A percentile compares a stretch with the other conserved stretches of the same genome.
Conservation (phyloP, 2,329 filamentous ascomycete species). For the Pseudocercospora macadamiae region DNA sequence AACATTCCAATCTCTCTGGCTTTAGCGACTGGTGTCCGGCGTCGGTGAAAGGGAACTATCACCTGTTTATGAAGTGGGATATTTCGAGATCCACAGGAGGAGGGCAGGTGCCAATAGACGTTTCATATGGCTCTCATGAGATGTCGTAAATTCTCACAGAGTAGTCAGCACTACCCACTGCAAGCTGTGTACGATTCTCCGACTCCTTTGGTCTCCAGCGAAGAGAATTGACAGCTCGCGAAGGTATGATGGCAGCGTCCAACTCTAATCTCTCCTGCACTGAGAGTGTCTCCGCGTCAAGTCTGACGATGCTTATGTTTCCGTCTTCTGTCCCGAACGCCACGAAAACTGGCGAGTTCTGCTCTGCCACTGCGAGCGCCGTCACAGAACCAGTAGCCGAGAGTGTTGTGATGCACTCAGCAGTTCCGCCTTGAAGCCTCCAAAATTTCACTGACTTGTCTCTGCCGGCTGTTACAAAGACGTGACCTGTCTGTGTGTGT, state of each 20-base stretch:
- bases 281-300: slow-evolving; percentile 17
- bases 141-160: slow-evolving; percentile 42
- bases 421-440: slow-evolving; percentile 39
- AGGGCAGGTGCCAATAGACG: too few species aligned
- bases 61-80: neutral
- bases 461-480: slow-evolving; percentile 85
- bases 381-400: slow-evolving; percentile 36
- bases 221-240: slow-evolving; percentile 34
- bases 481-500: slow-evolving; percentile 47
- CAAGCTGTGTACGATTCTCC: slow-evolving; percentile 35
- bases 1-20: too few species aligned
- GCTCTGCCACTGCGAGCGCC: slow-evolving; percentile 35
- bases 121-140: neutral
- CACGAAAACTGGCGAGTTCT: slow-evolving; percentile 12
- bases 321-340: slow-evolving; percentile 38
- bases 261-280: slow-evolving; percentile 18
- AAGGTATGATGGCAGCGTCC: slow-evolving; percentile 23
- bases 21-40: slow-evolving; percentile 3
- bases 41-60: neutral
- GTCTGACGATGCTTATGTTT: slow-evolving; percentile 22
- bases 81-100: neutral
- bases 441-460: slow-evolving; percentile 78
- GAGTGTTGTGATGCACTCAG: slow-evolving; percentile 31
- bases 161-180: slow-evolving; percentile 47
- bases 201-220: slow-evolving; percentile 34